Evolutionary conservation across 2,329 filamentous ascomycete genomes (phyloP).

Genomic region (Ophiostoma novo-ulmi): DNA sequence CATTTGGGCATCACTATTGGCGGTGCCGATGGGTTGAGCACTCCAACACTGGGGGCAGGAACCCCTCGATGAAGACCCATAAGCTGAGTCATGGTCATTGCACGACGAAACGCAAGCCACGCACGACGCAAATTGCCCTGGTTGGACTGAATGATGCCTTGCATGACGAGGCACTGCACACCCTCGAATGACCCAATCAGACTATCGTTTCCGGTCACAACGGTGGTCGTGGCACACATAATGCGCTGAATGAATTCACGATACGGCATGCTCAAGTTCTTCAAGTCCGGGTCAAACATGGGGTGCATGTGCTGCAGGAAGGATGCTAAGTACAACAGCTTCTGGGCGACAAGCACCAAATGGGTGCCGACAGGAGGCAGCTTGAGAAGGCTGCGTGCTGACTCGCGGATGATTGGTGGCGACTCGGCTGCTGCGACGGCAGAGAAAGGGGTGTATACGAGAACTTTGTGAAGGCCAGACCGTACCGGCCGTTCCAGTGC

Average conservation of each 20-base stretch:
- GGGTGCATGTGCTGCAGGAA: conserved; percentile 32
- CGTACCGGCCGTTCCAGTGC: conserved; percentile 14
- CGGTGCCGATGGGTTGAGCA: conserved; percentile 30
- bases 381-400: neutral
- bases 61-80: conserved; percentile 22
- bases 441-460: conserved; percentile 18
- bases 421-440: conserved; percentile 17
- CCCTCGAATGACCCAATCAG: conserved; percentile 45
- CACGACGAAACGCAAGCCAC: conserved; percentile 44
- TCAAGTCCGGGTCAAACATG: conserved; percentile 18
- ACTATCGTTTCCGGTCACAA: conserved; percentile 44
- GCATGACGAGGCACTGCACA: conserved; percentile 46
- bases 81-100: conserved; percentile 35
- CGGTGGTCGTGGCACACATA: conserved; percentile 23
- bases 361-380: conserved; percentile 26
- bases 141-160: conserved; percentile 44
- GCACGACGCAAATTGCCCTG: conserved; percentile 43
- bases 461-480: conserved; percentile 6
- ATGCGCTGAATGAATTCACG: conserved; percentile 19
- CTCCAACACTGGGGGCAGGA: conserved; percentile 25
- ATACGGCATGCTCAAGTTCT: conserved; percentile 14
- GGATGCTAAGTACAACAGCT: conserved; percentile 34
- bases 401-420: conserved; percentile 1
- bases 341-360: conserved; percentile 35
- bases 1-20: conserved; percentile 34